Evolutionary conservation across 2,329 filamentous ascomycete genomes (phyloP), one percentile per base, ranked within the genome.

Genomic region (Aspergillus udagawae): DNA sequence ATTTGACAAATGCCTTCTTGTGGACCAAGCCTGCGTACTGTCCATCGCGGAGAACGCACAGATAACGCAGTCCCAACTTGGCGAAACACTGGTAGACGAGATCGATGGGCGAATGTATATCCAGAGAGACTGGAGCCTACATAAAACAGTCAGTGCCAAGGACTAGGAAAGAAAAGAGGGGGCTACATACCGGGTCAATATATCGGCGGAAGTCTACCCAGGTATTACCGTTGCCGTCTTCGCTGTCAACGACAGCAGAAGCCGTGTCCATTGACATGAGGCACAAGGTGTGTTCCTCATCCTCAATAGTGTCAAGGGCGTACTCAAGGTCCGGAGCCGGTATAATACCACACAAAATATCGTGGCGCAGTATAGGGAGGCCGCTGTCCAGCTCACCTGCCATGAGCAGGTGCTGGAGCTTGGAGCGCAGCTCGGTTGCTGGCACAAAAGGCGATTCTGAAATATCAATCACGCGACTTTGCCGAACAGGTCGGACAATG

Each of bases 1-100:
- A 97, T 73, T 91, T 92, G 58, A 96, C 93, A 78, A 99, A 97
- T 3, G 86, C 88, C 79, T 99, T 99, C 80, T 97, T 97, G 75
- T 99, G 94, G 52, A 96, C 91, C 81, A 99, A 84, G 60, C 94
- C 94, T 2, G 89, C 90, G 75, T 91, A 99, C 60, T 85, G 86
- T 25, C 94, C 94, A 63, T 96, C 87, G 55, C 84, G 84, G 27
- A 94, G 78, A 4, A 97, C 92, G 71, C 94, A 97, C 51, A 99
- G 88, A 73, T 96, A 97, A 60, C 94, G 82, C 63, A 99, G 75
- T 1, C 94, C 94, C 8, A 99, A 80, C 75, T 99, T 99, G 52
- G 91, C 90, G 72, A 97, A 99, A 68, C 92, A 93, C 71, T 99
- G 94, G 67, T 96, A 97, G 3, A 97, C 94, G 42, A 99, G 78